Evolutionary conservation across 495 filamentous ascomycete species (phyloP).

Genomic region (Penicillium taxi): DNA sequence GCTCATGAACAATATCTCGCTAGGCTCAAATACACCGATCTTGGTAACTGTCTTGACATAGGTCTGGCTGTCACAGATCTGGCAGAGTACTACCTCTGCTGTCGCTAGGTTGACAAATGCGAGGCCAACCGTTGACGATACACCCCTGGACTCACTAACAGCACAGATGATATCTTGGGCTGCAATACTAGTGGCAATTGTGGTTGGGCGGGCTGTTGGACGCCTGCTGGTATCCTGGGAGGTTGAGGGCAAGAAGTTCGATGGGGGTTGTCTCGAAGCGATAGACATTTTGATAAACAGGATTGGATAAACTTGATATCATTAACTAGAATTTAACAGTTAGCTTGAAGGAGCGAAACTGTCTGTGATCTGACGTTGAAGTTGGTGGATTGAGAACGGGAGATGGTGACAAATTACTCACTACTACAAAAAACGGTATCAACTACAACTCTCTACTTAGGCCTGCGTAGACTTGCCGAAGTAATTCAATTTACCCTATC

Average conservation of each 20-base stretch:
- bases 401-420: no score
- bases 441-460: no score
- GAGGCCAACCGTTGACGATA: slow-evolving; percentile 80
- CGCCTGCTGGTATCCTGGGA: slow-evolving; percentile 32
- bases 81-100: slow-evolving; percentile 74
- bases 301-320: no score
- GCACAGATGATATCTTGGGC: slow-evolving; percentile 82
- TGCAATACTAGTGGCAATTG: slow-evolving; percentile 58
- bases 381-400: no score
- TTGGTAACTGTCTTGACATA: slow-evolving; percentile 80
- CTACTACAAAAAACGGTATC: no score
- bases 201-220: slow-evolving; percentile 43
- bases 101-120: slow-evolving; percentile 83
- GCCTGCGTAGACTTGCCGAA: no score
- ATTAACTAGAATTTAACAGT: no score
- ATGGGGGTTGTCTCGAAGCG: slow-evolving; percentile 2
- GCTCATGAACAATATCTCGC: slow-evolving; percentile 62
- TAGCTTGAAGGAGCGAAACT: no score
- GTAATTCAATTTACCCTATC: no score
- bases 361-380: no score
- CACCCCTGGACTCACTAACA: slow-evolving; percentile 78
- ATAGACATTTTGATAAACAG: slow-evolving; percentile 7
- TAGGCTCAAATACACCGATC: slow-evolving; percentile 68
- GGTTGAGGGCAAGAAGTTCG: slow-evolving; percentile 16
- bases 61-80: slow-evolving; percentile 84